Conservation (phyloP, 306 rosid species). For the Cicer bijugum region DNA sequence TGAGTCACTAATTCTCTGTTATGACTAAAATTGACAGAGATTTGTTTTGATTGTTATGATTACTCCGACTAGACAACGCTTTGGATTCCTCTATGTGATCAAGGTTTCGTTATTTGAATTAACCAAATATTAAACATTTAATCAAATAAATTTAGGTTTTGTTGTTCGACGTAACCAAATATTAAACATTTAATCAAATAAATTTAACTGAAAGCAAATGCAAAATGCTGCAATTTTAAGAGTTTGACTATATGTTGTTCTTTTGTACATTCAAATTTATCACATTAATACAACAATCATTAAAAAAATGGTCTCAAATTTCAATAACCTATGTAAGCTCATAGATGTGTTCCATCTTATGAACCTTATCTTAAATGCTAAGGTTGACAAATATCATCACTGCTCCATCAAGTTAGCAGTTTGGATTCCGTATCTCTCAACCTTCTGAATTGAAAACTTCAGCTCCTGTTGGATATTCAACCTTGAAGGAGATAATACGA, state of each 20-base stretch:
- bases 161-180: too few species aligned
- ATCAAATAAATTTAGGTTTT: background rate
- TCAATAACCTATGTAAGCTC: slow-evolving; percentile 39
- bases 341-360: slow-evolving; percentile 28
- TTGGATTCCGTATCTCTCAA: slow-evolving; percentile 48
- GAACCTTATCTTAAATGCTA: slow-evolving; percentile 38
- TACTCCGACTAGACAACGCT: too few species aligned
- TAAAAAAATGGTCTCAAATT: slow-evolving; percentile 36
- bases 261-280: slow-evolving; percentile 44
- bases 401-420: slow-evolving; percentile 42
- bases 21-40: too few species aligned
- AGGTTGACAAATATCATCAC: slow-evolving; percentile 29
- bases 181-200: too few species aligned
- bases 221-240: slow-evolving; percentile 10
- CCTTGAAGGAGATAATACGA: slow-evolving; percentile 89
- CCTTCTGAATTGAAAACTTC: slow-evolving; percentile 79
- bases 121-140: too few species aligned
- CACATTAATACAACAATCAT: slow-evolving; percentile 38
- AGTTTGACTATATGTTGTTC: slow-evolving; percentile 20
- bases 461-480: slow-evolving; percentile 81
- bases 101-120: too few species aligned
- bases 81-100: too few species aligned
- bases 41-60: too few species aligned
- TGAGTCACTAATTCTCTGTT: too few species aligned
- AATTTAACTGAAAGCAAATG: background rate